These are phyloP conservation scores for Podila clonocystis DNA, from an alignment of 192 early-diverging fungal species.

Conservation along the genomic window DNA sequence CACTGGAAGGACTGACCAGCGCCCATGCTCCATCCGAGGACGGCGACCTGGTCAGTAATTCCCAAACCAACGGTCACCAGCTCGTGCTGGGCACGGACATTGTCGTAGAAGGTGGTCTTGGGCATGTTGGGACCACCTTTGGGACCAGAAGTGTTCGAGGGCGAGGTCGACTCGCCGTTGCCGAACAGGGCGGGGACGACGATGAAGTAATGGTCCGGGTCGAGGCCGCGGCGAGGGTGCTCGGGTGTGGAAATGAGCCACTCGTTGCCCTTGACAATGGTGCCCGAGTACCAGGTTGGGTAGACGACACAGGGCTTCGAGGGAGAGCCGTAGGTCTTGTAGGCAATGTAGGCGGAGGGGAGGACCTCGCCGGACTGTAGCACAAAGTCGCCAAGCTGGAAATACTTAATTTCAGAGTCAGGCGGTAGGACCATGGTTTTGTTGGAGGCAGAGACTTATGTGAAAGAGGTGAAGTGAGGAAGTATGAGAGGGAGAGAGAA, in stretches of 20 bases:
- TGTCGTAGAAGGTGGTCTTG: conserved; percentile 32
- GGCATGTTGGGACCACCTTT: conserved; percentile 34
- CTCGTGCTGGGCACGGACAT: conserved; percentile 18
- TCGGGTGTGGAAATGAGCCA: conserved; percentile 33
- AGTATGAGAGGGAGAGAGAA: neutral
- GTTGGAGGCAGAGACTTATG: too few relatives aligned
- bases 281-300: conserved; percentile 34
- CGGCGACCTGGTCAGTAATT: conserved; percentile 15
- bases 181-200: conserved; percentile 32
- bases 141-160: conserved; percentile 24
- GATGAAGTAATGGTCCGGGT: conserved; percentile 31
- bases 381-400: conserved; percentile 24
- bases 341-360: conserved; percentile 21
- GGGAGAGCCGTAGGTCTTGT: conserved; percentile 23
- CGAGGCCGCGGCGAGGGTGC: conserved; percentile 18
- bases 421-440: conserved; percentile 1
- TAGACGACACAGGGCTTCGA: conserved; percentile 23
- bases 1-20: conserved; percentile 27
- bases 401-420: conserved; percentile 6
- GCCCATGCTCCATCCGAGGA: conserved; percentile 31
- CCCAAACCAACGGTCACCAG: conserved; percentile 21
- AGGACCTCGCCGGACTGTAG: conserved; percentile 32
- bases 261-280: conserved; percentile 28
- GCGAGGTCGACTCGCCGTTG: conserved; percentile 34
- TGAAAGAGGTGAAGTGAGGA: neutral